A percentile compares a stretch with the other conserved stretches of the same genome.
Conservation (phyloP, 2,329 filamentous ascomycete genomes). For the Atkinsonella texensis region DNA sequence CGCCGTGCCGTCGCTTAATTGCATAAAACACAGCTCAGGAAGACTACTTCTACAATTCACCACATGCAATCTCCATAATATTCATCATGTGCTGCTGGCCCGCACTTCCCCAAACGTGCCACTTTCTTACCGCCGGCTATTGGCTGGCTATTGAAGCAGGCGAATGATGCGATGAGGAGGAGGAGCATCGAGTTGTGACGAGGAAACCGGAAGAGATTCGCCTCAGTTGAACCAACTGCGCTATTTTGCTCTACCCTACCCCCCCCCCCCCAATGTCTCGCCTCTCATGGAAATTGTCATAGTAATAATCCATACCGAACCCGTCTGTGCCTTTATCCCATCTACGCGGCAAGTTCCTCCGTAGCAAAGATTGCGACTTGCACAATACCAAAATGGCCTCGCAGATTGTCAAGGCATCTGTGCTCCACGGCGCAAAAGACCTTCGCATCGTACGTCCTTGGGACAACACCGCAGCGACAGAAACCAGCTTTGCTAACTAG, state of each 20-base stretch:
- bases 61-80: too few species aligned
- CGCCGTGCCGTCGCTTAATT: too few species aligned
- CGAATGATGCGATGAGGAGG: too few species aligned
- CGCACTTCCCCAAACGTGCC: too few species aligned
- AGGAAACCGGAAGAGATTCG: neutral
- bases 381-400: neutral
- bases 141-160: too few species aligned
- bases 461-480: neutral
- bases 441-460: constrained; percentile 30
- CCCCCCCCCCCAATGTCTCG: neutral
- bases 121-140: too few species aligned
- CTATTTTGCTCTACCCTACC: neutral
- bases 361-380: neutral
- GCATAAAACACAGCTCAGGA: too few species aligned
- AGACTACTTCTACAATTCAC: too few species aligned
- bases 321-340: neutral
- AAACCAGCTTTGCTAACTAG: neutral
- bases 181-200: too few species aligned
- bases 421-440: constrained; percentile 40
- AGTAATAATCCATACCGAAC: neutral
- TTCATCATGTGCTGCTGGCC: too few species aligned
- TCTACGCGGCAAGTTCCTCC: too few species aligned
- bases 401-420: constrained; percentile 32
- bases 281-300: neutral
- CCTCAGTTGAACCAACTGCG: too few species aligned